A percentile compares a stretch with the other conserved stretches of the same genome.
These are phyloP conservation scores for Leccinum longicurvipes DNA, from an alignment of 768 basidiomycete species.

Conservation along the genomic window DNA sequence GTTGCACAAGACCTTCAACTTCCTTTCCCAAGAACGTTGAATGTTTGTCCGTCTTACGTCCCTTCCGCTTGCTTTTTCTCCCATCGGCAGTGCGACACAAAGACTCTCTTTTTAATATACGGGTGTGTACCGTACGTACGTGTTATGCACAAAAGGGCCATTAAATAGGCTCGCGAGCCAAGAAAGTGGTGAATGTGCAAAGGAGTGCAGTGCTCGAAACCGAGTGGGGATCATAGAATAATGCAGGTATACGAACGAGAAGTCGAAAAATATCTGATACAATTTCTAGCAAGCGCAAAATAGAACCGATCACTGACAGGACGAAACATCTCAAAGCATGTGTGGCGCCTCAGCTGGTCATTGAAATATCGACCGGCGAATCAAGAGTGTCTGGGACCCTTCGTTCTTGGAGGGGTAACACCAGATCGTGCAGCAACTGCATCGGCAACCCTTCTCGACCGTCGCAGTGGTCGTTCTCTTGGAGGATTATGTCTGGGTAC, in stretches of 20 bases:
- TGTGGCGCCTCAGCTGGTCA: background rate
- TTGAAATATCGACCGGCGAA: background rate
- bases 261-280: conserved; percentile 21
- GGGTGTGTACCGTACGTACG: conserved; percentile 10
- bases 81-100: background rate
- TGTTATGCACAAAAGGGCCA: conserved; percentile 9
- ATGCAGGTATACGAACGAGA: conserved; percentile 22
- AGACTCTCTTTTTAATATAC: conserved; percentile 14
- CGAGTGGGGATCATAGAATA: conserved; percentile 28
- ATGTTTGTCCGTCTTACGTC: background rate
- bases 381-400: conserved; percentile 28
- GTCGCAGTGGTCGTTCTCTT: conserved; percentile 22
- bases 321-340: background rate
- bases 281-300: conserved; percentile 22
- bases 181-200: conserved; percentile 13
- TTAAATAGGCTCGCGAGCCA: conserved; percentile 16
- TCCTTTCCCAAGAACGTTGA: conserved; percentile 24
- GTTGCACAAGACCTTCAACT: conserved; percentile 5
- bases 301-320: conserved; percentile 6
- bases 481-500: background rate
- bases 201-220: conserved; percentile 11
- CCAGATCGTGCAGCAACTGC: conserved; percentile 50
- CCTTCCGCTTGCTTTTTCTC: background rate
- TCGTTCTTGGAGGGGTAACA: conserved; percentile 33
- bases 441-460: conserved; percentile 69